These are phyloP conservation scores for Ophiocytium majus DNA, from an alignment of 352 stramenopile species.

Conservation along the genomic window DNA sequence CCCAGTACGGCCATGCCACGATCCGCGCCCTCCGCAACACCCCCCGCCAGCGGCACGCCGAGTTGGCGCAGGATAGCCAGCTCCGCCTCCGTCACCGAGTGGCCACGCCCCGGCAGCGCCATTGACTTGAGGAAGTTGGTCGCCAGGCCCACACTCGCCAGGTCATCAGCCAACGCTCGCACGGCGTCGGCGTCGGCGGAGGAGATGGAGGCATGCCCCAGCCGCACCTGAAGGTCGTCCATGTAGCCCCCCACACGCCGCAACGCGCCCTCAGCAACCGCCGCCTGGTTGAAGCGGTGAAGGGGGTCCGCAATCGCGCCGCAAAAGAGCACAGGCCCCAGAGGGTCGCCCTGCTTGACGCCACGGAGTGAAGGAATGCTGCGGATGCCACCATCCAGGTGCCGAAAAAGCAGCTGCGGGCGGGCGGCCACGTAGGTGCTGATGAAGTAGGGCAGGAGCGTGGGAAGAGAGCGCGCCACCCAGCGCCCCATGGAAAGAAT, in stretches of 20 bases:
- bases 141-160: background rate
- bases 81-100: background rate
- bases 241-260: background rate
- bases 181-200: background rate
- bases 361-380: background rate
- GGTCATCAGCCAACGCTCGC: background rate
- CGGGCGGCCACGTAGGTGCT: background rate
- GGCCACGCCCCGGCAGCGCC: background rate
- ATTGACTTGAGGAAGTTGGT: background rate
- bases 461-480: background rate
- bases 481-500: background rate
- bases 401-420: background rate
- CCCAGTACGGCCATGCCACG: no score
- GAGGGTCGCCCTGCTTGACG: background rate
- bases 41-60: background rate
- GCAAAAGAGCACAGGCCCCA: background rate
- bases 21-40: background rate
- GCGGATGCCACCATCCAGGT: background rate
- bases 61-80: background rate
- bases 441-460: background rate
- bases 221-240: background rate
- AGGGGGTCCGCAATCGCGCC: background rate
- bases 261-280: background rate
- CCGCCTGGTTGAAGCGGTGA: background rate
- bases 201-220: background rate